Conservation (phyloP, 768 basidiomycete genomes). For the Pisolithus albus region DNA sequence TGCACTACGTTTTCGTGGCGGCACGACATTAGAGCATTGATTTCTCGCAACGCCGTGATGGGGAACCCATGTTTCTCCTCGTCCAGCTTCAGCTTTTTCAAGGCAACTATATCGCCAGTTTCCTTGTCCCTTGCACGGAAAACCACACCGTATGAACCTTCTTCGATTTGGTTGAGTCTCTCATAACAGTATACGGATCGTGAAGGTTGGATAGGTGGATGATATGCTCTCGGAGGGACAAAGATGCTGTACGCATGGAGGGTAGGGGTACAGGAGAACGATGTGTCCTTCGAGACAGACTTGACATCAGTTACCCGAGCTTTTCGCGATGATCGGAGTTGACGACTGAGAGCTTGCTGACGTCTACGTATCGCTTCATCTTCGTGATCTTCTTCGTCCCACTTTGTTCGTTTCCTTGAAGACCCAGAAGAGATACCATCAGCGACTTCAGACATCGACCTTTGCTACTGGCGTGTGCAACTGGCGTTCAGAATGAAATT, state of each 20-base stretch:
- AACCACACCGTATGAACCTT: conserved; percentile 96
- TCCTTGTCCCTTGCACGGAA: conserved; percentile 94
- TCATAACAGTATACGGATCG: conserved; percentile 94
- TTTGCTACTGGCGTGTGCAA: background rate
- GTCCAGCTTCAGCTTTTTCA: conserved; percentile 97
- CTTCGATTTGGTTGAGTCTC: conserved; percentile 94
- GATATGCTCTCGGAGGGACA: conserved; percentile 67
- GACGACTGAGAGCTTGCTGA: conserved; percentile 47
- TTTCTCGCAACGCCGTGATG: conserved; percentile 90
- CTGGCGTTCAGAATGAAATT: background rate
- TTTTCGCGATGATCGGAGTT: conserved; percentile 36
- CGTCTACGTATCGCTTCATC: conserved; percentile 29
- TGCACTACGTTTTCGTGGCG: conserved; percentile 94
- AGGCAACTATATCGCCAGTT: conserved; percentile 90
- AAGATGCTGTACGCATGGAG: conserved; percentile 50
- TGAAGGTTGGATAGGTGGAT: conserved; percentile 78
- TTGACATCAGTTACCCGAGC: conserved; percentile 10
- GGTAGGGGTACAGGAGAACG: conserved; percentile 9
- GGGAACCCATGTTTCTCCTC: conserved; percentile 99
- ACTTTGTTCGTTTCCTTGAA: conserved; percentile 71
- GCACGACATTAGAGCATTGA: conserved; percentile 94
- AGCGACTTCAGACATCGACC: conserved; percentile 21
- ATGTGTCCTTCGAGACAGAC: conserved; percentile 10
- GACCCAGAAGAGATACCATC: conserved; percentile 41
- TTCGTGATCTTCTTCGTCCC: conserved; percentile 49